Percentiles rank a stretch among this genome's conserved stretches.
Conservation (phyloP, 1,284 basidiomycete species). For the Cryptococcus maquisensis region DNA sequence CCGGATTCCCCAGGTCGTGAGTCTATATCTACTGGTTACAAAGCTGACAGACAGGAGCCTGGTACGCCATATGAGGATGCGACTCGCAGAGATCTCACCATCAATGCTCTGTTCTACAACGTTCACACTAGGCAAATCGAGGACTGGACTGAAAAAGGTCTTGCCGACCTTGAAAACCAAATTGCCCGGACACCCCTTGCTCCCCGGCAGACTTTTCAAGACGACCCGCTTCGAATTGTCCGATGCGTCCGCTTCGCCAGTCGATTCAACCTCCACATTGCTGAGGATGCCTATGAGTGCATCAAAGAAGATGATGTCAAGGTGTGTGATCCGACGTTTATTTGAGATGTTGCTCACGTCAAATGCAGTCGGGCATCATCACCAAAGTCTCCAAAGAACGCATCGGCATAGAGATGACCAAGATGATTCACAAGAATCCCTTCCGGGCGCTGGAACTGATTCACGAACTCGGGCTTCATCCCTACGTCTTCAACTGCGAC, state of each 20-base stretch:
- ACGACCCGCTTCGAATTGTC: conserved; percentile 89
- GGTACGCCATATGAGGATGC: conserved; percentile 94
- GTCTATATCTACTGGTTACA: conserved; percentile 35
- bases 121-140: conserved; percentile 84
- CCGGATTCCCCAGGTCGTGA: conserved; percentile 83
- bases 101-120: conserved; percentile 96
- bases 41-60: conserved; percentile 60
- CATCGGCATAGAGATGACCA: conserved; percentile 82
- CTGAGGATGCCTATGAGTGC: conserved; percentile 65
- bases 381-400: conserved; percentile 82
- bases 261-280: conserved; percentile 77
- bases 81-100: conserved; percentile 83
- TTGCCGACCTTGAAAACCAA: conserved; percentile 73
- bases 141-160: conserved; percentile 80
- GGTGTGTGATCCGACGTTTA: conserved; percentile 48
- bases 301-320: conserved; percentile 66
- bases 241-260: conserved; percentile 89
- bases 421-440: conserved; percentile 81
- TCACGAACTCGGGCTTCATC: conserved; percentile 63
- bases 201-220: conserved; percentile 81
- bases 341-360: not conserved
- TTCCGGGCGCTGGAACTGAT: conserved; percentile 70
- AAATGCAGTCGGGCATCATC: conserved; percentile 61
- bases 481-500: conserved; percentile 64
- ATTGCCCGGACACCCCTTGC: conserved; percentile 85